Evolutionary conservation across 148 eudicot genomes (phyloP), one percentile per base, ranked within the genome.

Genomic region (Hydrangea macrophylla): DNA sequence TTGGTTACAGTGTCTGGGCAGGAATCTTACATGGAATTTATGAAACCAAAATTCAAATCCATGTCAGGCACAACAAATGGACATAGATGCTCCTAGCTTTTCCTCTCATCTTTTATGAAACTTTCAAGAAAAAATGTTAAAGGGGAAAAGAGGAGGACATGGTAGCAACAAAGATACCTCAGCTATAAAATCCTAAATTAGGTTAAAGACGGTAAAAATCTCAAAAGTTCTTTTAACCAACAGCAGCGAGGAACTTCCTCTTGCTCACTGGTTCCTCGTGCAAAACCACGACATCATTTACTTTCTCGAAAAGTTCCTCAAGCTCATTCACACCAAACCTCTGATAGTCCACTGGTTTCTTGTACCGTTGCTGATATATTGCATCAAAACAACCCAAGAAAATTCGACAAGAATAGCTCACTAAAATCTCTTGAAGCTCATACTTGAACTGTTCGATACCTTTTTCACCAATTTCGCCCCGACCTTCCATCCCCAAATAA

Each of bases 351-450:
- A 90, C 61, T 17, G 79, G 73, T 57, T 81, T 79, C 71, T 88
- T 94, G 71, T 94, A 88, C 71, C 92, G 75, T 77, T 90, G 98
- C 61, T 80, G 78, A 68, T 94, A 94, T 68, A 90, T 87, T 11
- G 82, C 86, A 70, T 88, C 92, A 73, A 94, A 90, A 62, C 64
- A 68, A 62, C 81, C 79, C 24, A 94, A 44, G 68, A 77, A 84
- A 63, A 94, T 75, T 67, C 81, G 73, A 59, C 96, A 83, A 11
- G 86, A 85, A 62, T 79, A 94, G 58, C 98, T 86, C 60, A 94
- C 96, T 9, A 94, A 74, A 70, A 94, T 94, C 77, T 94, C 98
- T 73, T 90, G 88, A 53, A 94, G 85, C 89, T 94, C 98, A 8
- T 73, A 53, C 80, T 81, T 94, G 69, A 94, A 90, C 60, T 75